Conservation (phyloP, 345 rosid genomes). For the Mercurialis annua region DNA sequence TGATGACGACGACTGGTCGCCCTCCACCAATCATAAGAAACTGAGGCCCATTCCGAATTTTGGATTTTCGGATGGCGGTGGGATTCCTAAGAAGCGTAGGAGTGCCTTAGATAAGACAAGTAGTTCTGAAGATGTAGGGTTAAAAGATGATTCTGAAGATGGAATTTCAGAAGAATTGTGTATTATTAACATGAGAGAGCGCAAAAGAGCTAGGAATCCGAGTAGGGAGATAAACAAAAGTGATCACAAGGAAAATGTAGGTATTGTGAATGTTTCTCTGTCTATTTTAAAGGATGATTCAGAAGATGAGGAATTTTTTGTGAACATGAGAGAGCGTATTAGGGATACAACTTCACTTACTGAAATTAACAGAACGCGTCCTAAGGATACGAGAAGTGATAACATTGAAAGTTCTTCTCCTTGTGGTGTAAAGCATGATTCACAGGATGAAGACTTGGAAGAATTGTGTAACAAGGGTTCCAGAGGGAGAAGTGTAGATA, state of each 20-base stretch:
- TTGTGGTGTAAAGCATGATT: conserved; percentile 26
- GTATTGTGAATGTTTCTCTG: conserved; percentile 12
- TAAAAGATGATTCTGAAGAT: conserved; percentile 25
- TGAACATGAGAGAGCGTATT: neutral
- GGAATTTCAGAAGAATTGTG: conserved; percentile 17
- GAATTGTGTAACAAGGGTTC: no score
- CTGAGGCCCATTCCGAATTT: neutral
- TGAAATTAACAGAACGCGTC: no score
- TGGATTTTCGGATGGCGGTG: conserved; percentile 10
- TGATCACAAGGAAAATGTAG: conserved; percentile 1
- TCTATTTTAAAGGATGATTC: conserved; percentile 5
- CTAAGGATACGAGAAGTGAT: neutral
- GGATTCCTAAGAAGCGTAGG: conserved; percentile 22
- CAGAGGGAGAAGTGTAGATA: no score
- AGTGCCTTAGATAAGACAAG: conserved; percentile 13
- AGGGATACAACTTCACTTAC: no score
- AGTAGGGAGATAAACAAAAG: neutral
- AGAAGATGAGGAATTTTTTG: no score
- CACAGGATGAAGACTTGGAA: no score
- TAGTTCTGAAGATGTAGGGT: conserved; percentile 10
- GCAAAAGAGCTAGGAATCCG: conserved; percentile 9
- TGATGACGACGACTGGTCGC: neutral
- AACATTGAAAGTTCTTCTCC: no score
- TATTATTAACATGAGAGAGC: conserved; percentile 25
- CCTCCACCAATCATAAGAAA: neutral